Percentiles rank a stretch among this genome's conserved stretches.
These are phyloP conservation scores for Salix viminalis DNA, from an alignment of 345 rosid genomes.

Conservation along the genomic window DNA sequence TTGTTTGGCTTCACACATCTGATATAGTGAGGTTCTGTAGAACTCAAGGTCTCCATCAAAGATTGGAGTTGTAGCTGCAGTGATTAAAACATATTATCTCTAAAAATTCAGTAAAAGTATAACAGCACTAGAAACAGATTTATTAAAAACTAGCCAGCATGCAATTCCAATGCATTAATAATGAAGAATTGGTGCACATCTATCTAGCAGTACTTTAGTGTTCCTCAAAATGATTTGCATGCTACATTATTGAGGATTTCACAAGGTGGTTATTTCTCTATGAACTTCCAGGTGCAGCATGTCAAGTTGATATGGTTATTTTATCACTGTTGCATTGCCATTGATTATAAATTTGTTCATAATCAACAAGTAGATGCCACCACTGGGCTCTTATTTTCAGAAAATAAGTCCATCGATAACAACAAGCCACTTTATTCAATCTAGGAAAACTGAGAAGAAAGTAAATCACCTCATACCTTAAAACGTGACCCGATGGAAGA, in stretches of 20 bases:
- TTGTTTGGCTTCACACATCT: slow-evolving; percentile 99
- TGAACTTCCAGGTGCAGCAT: neutral
- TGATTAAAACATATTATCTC: slow-evolving; percentile 16
- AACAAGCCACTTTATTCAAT: neutral
- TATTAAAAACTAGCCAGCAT: neutral
- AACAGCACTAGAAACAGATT: neutral
- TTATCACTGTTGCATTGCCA: neutral
- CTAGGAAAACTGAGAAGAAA: slow-evolving; percentile 6
- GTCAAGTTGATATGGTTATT: neutral
- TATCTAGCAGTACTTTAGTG: neutral
- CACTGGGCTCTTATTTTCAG: neutral
- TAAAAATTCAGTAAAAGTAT: neutral
- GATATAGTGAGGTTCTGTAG: slow-evolving; percentile 98
- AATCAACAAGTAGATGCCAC: neutral
- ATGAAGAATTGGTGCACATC: neutral
- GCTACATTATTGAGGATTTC: neutral
- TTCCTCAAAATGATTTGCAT: neutral
- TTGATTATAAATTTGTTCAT: neutral
- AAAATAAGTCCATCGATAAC: neutral
- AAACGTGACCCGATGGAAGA: slow-evolving; percentile 97
- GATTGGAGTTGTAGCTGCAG: slow-evolving; percentile 96
- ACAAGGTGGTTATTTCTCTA: neutral
- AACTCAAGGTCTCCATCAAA: slow-evolving; percentile 90
- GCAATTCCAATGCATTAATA: neutral
- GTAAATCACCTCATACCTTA: slow-evolving; percentile 51